A percentile compares a stretch with the other conserved stretches of the same genome.
phyloP scores from a whole-genome alignment of 768 basidiomycete species.

The Asterophora parasitica region DNA sequence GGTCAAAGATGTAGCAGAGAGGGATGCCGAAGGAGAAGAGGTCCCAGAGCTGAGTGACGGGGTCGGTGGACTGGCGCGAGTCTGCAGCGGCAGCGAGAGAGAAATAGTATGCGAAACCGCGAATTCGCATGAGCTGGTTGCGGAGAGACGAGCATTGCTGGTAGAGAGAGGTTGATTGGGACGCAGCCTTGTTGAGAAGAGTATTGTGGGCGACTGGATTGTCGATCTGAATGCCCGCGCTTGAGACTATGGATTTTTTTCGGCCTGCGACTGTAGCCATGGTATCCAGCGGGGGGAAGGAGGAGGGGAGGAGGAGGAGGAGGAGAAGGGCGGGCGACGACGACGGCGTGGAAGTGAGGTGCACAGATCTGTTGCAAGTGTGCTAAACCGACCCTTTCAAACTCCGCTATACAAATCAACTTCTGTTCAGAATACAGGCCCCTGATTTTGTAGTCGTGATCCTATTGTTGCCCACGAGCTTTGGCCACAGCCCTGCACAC shows the following conservation, averaged over 20 bases:
- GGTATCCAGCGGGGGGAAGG: conserved; percentile 17
- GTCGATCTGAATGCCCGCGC: conserved; percentile 63
- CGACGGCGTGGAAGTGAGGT: conserved; percentile 5
- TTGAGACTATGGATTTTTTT: conserved; percentile 75
- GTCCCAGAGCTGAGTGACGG: conserved; percentile 93
- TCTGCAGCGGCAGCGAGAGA: conserved; percentile 51
- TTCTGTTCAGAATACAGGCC: conserved; percentile 19
- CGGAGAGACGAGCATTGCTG: conserved; percentile 85
- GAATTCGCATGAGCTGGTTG: conserved; percentile 72
- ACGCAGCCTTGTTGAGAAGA: conserved; percentile 88
- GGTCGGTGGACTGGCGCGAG: conserved; percentile 78
- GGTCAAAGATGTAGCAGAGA: conserved; percentile 95
- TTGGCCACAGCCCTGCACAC: too few relatives aligned
- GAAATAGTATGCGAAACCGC: conserved; percentile 69
- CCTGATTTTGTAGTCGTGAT: conserved; percentile 6
- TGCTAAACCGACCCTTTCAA: conserved; percentile 16
- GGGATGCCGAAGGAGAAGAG: conserved; percentile 90
- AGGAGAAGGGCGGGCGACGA: conserved; percentile 9
- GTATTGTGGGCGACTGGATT: conserved; percentile 75
- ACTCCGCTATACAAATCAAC: conserved; percentile 21
- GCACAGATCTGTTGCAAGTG: conserved; percentile 15
- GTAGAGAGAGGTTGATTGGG: conserved; percentile 82
- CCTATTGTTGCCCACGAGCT: conserved; percentile 5
- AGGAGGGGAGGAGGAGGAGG: conserved; percentile 7
- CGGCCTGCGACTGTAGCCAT: conserved; percentile 61